A percentile compares a stretch with the other conserved stretches of the same genome.
These are phyloP conservation scores for Crassisporium funariophilum DNA, from an alignment of 768 basidiomycete genomes.

Conservation along the genomic window DNA sequence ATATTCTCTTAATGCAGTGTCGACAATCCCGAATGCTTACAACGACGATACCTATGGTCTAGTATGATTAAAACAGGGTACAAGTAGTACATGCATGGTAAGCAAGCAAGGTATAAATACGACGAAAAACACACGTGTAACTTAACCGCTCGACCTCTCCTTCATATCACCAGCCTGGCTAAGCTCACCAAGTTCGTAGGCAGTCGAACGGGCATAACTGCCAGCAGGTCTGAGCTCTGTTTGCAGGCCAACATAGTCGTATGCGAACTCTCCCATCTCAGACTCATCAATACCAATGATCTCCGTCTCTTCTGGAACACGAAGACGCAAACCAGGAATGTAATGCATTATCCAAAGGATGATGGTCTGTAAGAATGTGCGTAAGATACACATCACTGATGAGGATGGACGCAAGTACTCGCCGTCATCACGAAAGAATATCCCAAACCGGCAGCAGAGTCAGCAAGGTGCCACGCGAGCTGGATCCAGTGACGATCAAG, in stretches of 20 bases:
- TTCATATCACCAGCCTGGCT: too few relatives aligned
- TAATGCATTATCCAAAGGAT: conserved; percentile 81
- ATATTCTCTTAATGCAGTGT: too few relatives aligned
- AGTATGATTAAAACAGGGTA: too few relatives aligned
- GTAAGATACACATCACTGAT: not conserved
- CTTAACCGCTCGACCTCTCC: not conserved
- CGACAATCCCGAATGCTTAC: too few relatives aligned
- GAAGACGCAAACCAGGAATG: conserved; percentile 71
- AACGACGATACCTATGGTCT: too few relatives aligned
- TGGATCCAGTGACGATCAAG: conserved; percentile 81
- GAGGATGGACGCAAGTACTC: conserved; percentile 23
- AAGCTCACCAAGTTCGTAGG: too few relatives aligned
- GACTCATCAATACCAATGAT: conserved; percentile 87
- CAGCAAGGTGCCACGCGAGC: conserved; percentile 83
- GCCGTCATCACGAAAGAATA: conserved; percentile 83
- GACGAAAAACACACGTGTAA: too few relatives aligned
- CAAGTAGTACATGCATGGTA: too few relatives aligned
- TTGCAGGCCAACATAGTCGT: conserved; percentile 80
- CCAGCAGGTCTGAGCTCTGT: conserved; percentile 31
- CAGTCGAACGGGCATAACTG: not conserved
- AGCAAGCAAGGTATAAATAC: too few relatives aligned
- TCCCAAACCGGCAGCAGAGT: conserved; percentile 62
- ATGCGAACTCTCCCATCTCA: conserved; percentile 89
- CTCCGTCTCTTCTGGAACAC: conserved; percentile 58
- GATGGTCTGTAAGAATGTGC: conserved; percentile 45